Evolutionary conservation across 2,329 filamentous ascomycete species (phyloP).

Genomic region (Aspergillus felis): DNA sequence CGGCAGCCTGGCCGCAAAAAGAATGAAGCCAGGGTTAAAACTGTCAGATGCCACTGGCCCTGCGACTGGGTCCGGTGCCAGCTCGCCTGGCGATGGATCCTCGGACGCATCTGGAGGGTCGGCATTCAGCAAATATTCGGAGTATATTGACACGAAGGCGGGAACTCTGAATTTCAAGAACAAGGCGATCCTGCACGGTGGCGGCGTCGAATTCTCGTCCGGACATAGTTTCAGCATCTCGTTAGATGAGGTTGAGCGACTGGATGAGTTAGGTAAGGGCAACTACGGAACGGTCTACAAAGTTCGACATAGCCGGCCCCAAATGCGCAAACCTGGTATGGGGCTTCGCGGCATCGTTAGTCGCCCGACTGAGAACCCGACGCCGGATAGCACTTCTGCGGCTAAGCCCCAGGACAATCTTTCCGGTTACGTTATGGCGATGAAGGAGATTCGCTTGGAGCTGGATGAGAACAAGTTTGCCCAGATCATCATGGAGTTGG

Average conservation of each 20-base stretch:
- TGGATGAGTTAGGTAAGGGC: slow-evolving; percentile 92
- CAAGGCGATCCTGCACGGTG: slow-evolving; percentile 82
- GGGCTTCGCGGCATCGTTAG: slow-evolving; percentile 59
- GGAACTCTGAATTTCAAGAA: slow-evolving; percentile 90
- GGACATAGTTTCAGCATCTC: slow-evolving; percentile 91
- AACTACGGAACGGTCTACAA: slow-evolving; percentile 99
- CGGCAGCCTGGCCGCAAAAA: slow-evolving; percentile 46
- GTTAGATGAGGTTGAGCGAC: slow-evolving; percentile 86
- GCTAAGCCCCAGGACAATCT: slow-evolving; percentile 23
- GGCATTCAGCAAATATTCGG: slow-evolving; percentile 64
- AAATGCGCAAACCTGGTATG: slow-evolving; percentile 57
- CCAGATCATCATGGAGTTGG: slow-evolving; percentile 94
- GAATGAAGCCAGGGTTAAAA: slow-evolving; percentile 46
- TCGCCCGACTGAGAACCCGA: slow-evolving; percentile 24
- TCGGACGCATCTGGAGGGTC: slow-evolving; percentile 32
- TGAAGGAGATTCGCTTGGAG: slow-evolving; percentile 97
- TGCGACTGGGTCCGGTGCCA: slow-evolving; percentile 44
- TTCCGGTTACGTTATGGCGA: slow-evolving; percentile 83
- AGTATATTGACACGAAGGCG: slow-evolving; percentile 87
- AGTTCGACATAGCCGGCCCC: slow-evolving; percentile 76
- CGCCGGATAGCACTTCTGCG: slow-evolving; percentile 9
- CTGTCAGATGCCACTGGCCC: slow-evolving; percentile 47
- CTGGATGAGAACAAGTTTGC: slow-evolving; percentile 95
- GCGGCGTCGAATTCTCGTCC: slow-evolving; percentile 87
- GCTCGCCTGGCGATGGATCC: slow-evolving; percentile 20